Evolutionary conservation across 2,329 filamentous ascomycete genomes (phyloP), one percentile per base, ranked within the genome.

Genomic region (Trichophyton equinum): DNA sequence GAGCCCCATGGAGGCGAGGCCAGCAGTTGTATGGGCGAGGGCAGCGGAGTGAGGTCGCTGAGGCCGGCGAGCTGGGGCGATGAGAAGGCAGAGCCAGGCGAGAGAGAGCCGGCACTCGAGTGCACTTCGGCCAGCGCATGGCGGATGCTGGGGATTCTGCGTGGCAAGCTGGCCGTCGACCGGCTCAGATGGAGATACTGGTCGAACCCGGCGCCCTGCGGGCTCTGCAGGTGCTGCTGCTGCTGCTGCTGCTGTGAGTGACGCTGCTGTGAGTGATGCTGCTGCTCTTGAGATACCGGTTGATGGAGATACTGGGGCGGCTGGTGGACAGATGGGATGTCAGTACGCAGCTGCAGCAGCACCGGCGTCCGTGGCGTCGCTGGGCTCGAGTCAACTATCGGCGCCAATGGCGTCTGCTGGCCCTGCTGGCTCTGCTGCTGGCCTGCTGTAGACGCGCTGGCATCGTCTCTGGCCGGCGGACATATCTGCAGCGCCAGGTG

Each of bases 31-130:
- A 91, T 78, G 3, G 88, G 88, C 22, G 88, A 92, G 2, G 88
- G 88, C 38, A 94, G 76, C 60, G 88, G 88, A 2, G 89, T 92
- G 64, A 94, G 80, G 70, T 90, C 86, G 63, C 85, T 84, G 83
- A 91, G 86, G 53, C 87, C 87, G 62, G 84, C 81, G 60, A 91
- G 82, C 65, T 88, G 82, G 2, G 88, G 88, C 61, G 87, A 91
- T 5, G 87, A 82, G n/a, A 87, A 79, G 33, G 81, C 77, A 2
- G 87, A 90, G 67, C 82, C 86, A 11, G 86, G 80, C 1, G 84
- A 79, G 20, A 78, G 67, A 0, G 77, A 78, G 5, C 74, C 76
- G 3, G 73, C 71, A 59, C 73, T 76, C 11, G 75, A 74, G 49
- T 73, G 67, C 3, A 72, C 63, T 36, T 59, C 57, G 27, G 69